A percentile compares a stretch with the other conserved stretches of the same genome.
Conservation (phyloP, 2,329 filamentous ascomycete genomes). For the Aspergillus sp. region DNA sequence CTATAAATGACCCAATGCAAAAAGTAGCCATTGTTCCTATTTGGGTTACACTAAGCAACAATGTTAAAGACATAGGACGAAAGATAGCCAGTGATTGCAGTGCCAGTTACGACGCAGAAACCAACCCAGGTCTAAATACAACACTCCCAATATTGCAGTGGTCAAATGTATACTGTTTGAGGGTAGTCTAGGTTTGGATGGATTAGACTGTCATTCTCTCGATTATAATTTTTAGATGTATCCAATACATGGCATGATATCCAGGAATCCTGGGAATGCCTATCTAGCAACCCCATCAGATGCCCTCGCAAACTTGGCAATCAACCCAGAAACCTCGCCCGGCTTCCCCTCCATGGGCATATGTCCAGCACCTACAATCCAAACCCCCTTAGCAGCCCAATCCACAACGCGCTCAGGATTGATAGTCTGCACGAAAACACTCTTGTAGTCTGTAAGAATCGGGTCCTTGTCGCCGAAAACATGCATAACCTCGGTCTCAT, state of each 20-base stretch:
- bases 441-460: background rate
- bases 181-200: background rate
- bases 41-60: too few relatives aligned
- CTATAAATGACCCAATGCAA: too few relatives aligned
- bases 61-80: too few relatives aligned
- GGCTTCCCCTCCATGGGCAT: background rate
- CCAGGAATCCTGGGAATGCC: too few relatives aligned
- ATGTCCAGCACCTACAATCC: background rate
- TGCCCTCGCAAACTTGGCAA: background rate
- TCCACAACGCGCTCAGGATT: background rate
- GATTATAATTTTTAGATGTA: too few relatives aligned
- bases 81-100: too few relatives aligned
- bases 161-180: background rate
- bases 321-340: background rate
- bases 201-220: too few relatives aligned
- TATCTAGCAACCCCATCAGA: too few relatives aligned
- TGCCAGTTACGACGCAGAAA: too few relatives aligned
- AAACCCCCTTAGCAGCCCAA: background rate
- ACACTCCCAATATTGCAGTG: background rate
- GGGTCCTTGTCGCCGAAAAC: slow-evolving; percentile 2
- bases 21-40: too few relatives aligned
- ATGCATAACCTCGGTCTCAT: background rate
- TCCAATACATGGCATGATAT: too few relatives aligned
- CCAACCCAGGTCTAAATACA: too few relatives aligned
- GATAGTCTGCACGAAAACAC: background rate